These are phyloP conservation scores for Parathielavia appendiculata DNA, from an alignment of 495 filamentous ascomycete genomes.

Conservation along the genomic window DNA sequence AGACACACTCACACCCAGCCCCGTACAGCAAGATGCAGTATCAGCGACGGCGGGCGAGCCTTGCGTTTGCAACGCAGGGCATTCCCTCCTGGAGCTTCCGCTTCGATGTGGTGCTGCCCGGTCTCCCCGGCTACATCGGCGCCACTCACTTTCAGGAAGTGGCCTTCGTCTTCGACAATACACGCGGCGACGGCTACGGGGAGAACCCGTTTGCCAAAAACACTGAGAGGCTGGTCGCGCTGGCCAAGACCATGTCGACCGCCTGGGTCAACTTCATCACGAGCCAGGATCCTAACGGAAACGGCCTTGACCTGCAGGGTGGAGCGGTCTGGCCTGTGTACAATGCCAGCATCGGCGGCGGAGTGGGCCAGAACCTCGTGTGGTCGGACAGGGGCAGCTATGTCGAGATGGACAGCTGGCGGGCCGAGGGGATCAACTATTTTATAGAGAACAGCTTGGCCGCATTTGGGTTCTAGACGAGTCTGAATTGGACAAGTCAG, in stretches of 20 bases:
- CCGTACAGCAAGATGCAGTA: neutral
- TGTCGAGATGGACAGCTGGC: neutral
- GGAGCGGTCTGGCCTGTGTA: neutral
- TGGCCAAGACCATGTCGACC: slow-evolving; percentile 2
- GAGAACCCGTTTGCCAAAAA: slow-evolving; percentile 1
- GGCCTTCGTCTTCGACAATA: slow-evolving; percentile 3
- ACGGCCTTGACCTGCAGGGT: neutral
- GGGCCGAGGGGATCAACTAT: slow-evolving; percentile 1
- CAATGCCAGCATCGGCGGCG: neutral
- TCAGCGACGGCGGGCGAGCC: neutral
- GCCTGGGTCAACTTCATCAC: slow-evolving; percentile 3
- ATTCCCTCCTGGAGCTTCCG: neutral
- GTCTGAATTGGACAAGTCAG: no score
- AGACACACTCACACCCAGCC: neutral
- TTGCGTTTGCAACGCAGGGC: neutral
- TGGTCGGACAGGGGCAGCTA: slow-evolving; percentile 4
- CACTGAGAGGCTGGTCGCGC: neutral
- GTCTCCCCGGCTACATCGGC: neutral
- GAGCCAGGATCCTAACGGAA: slow-evolving; percentile 3
- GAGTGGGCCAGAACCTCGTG: neutral
- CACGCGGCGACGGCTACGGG: neutral
- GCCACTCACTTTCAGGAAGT: slow-evolving; percentile 1
- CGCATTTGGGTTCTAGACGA: neutral
- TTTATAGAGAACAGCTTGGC: slow-evolving; percentile 1
- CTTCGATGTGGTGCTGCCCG: neutral